Base-by-base conservation (phyloP, 192 early-diverging fungal species). In the Glomus cerebriforme region DNA sequence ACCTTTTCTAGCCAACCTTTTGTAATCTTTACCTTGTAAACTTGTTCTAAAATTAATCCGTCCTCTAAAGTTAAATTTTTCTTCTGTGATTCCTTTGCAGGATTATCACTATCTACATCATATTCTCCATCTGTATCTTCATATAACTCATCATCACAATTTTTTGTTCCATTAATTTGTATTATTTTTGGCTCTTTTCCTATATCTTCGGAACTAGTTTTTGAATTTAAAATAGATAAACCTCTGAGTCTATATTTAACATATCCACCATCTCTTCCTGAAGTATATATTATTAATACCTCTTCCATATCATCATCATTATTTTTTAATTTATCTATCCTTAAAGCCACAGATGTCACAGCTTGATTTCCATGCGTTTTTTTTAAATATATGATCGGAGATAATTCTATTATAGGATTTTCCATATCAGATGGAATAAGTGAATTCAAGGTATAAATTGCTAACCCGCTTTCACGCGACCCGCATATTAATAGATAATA, bases 1-100 rank as follows among this genome's bases (percentile, higher is more conserved):
- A 87, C 81, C 15, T 84, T 83, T 81, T 95, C 94, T 34, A 95
- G 66, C 90, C 92, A 92, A 8, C 94, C 95, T 45, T 85, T 86
- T 7, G 95, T 95, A 37, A 96, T 84, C 72, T 88, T 89, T n/a
- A 87, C 85, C 34, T 79, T 79, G 63, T 88, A 88, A 15, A 91
- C 78, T 39, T 84, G 83, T 80, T 93, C 89, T 19, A 90, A 31
- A 45, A 75, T 45, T 75, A 84, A 71, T 78, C 64, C 22, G 47
- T 80, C 27, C 12, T 54, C 45, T 19, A 13, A 43, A 19, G 43
- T 32, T 29, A 45, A 7, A 45, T 65, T 8, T 43, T 27, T 31
- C 58, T 32, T 35, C 0, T n/a, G 6, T 12, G 17, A n/a, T 34
- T 62, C 17, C 15, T 71, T 39, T 62, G n/a, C 45, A 7, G 19